Conservation (phyloP, 1,139 yeast genomes). For the Scheffersomyces lignicola region DNA sequence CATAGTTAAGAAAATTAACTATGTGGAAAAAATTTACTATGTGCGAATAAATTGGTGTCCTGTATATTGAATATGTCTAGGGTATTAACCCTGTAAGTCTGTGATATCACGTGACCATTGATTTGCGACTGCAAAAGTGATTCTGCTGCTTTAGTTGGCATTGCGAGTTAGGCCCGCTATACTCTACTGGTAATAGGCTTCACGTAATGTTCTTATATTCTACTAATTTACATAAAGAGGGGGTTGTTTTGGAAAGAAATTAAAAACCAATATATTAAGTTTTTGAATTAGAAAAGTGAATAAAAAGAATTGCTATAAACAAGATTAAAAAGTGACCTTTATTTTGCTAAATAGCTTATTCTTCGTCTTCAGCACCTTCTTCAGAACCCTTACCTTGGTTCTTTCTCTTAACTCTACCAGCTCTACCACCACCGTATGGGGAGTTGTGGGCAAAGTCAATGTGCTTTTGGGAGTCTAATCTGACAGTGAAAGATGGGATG, state of each 20-base stretch:
- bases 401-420: slow-evolving; percentile 99
- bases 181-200: background rate
- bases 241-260: slow-evolving; percentile 7
- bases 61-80: too few relatives aligned
- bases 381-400: slow-evolving; percentile 75
- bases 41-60: too few relatives aligned
- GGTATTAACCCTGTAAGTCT: too few relatives aligned
- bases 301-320: slow-evolving; percentile 4
- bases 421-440: slow-evolving; percentile 99
- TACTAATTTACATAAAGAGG: slow-evolving; percentile 9
- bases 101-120: too few relatives aligned
- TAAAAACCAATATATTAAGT: slow-evolving; percentile 16
- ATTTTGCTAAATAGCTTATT: slow-evolving; percentile 36
- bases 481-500: slow-evolving; percentile 99
- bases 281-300: slow-evolving; percentile 6
- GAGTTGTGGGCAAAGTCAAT: slow-evolving; percentile 98
- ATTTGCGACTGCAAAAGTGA: background rate
- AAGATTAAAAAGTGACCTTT: background rate
- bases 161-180: slow-evolving; percentile 1
- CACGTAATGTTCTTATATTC: slow-evolving; percentile 1
- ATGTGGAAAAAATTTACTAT: too few relatives aligned
- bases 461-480: slow-evolving; percentile 99
- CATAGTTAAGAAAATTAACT: too few relatives aligned
- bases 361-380: slow-evolving; percentile 69
- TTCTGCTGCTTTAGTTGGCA: background rate